Conservation (phyloP, 495 filamentous ascomycete species). For the Saxophila tyrrhenica region DNA sequence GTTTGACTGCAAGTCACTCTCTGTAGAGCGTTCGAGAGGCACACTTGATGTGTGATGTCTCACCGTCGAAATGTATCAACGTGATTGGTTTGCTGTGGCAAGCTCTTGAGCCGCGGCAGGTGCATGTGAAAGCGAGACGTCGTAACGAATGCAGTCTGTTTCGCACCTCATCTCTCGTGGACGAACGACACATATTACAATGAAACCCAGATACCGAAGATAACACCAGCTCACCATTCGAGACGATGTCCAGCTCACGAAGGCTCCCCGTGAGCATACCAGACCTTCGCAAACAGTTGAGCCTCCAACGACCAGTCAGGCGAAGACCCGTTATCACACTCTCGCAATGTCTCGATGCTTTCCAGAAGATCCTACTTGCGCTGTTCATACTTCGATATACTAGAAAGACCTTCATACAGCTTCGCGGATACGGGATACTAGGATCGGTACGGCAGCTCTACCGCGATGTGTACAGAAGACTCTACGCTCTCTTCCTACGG, state of each 20-base stretch:
- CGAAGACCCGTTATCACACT: not conserved
- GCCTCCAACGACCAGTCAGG: not conserved
- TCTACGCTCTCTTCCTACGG: conserved; percentile 78
- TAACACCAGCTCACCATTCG: not conserved
- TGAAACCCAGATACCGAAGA: not conserved
- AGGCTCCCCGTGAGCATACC: not conserved
- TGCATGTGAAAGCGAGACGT: not conserved
- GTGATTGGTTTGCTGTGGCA: not conserved
- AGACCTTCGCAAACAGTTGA: not conserved
- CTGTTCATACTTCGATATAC: conserved; percentile 81
- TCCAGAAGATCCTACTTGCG: conserved; percentile 82
- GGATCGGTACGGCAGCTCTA: conserved; percentile 68
- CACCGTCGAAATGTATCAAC: not conserved
- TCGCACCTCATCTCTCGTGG: not conserved
- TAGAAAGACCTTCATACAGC: conserved; percentile 65
- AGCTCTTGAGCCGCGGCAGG: not conserved
- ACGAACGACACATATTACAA: not conserved
- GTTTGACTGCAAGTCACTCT: no score
- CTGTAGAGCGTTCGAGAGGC: no score
- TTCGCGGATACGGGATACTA: conserved; percentile 78
- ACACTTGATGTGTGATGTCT: no score
- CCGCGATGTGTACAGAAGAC: conserved; percentile 51
- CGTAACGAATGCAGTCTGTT: not conserved
- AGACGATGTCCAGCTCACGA: not conserved
- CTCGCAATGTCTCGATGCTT: conserved; percentile 33